Conservation (phyloP, 1,284 basidiomycete species). For the Inonotus hispidus region DNA sequence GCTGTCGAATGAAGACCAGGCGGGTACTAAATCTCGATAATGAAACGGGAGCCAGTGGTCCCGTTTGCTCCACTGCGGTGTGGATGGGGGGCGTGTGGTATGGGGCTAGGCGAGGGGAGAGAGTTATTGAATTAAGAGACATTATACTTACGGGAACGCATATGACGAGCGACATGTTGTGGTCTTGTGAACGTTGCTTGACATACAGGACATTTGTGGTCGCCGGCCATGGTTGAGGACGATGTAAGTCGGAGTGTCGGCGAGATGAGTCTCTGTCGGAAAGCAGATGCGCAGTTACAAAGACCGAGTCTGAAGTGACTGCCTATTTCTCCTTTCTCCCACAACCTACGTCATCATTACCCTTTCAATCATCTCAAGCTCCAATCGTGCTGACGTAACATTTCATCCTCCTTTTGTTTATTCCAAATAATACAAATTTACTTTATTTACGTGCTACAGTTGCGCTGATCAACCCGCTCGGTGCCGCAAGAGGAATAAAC, state of each 20-base stretch:
- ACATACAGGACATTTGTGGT: conserved; percentile 77
- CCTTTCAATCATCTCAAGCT: background rate
- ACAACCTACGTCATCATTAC: background rate
- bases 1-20: background rate
- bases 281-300: background rate
- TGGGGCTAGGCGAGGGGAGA: conserved; percentile 12
- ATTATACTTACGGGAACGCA: conserved; percentile 77
- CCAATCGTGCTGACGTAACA: conserved; percentile 1
- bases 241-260: background rate
- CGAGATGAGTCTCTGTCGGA: conserved; percentile 1
- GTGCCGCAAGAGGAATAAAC: conserved; percentile 74
- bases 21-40: background rate
- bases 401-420: background rate
- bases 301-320: background rate
- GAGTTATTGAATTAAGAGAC: background rate
- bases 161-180: conserved; percentile 86
- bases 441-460: conserved; percentile 34
- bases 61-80: background rate
- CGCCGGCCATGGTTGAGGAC: conserved; percentile 48
- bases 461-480: conserved; percentile 46
- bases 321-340: background rate
- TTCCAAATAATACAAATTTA: background rate
- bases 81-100: conserved; percentile 1
- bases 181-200: conserved; percentile 84
- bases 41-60: background rate